Conservation (phyloP, 176 grass and related monocot species). For the Cenchrus purpureus region DNA sequence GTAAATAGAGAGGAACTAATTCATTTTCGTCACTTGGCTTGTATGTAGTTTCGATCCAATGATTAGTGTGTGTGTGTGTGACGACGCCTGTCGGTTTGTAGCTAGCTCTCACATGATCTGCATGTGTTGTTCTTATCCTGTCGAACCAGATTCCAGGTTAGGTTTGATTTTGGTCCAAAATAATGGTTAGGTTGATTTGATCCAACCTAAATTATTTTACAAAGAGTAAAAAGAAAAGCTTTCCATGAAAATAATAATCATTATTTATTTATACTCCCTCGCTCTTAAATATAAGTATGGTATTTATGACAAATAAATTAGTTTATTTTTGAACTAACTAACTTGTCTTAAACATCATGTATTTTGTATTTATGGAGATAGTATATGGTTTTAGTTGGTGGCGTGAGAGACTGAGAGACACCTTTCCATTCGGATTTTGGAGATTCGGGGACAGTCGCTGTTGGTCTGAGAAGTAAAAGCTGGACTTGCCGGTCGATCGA, state of each 20-base stretch:
- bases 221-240: no score
- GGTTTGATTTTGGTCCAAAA: neutral
- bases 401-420: slow-evolving; percentile 18
- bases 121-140: slow-evolving; percentile 28
- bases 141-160: neutral
- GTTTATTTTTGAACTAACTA: no score
- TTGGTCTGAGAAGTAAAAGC: slow-evolving; percentile 54
- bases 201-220: no score
- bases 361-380: no score
- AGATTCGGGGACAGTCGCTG: slow-evolving; percentile 42
- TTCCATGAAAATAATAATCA: no score
- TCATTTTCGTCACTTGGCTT: neutral
- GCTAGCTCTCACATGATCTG: slow-evolving; percentile 16
- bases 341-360: no score
- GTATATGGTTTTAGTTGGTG: neutral
- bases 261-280: no score
- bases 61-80: neutral
- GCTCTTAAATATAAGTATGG: no score
- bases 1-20: neutral
- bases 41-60: neutral
- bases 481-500: neutral
- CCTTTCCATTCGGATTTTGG: slow-evolving; percentile 33
- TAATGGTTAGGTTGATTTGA: neutral
- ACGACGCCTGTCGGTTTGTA: neutral
- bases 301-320: no score